Percentiles rank a stretch among this genome's conserved stretches.
These are phyloP conservation scores for Austroboletus niveus DNA, from an alignment of 1,284 basidiomycete genomes.

Conservation along the genomic window DNA sequence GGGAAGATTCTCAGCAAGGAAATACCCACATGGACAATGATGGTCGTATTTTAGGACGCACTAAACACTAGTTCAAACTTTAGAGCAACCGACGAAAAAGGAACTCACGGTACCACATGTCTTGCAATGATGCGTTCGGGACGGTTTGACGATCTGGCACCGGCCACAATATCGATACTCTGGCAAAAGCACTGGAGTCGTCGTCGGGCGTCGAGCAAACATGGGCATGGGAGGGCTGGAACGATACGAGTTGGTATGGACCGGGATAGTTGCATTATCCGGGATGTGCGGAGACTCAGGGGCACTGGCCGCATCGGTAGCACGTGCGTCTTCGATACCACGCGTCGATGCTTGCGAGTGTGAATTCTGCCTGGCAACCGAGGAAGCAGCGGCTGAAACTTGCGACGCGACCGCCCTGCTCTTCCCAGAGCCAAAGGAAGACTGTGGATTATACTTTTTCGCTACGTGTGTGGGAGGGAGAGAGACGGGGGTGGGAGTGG, in stretches of 20 bases:
- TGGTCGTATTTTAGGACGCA: constrained; percentile 64
- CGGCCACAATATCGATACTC: constrained; percentile 50
- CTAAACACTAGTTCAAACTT: constrained; percentile 25
- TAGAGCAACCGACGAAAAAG: neutral
- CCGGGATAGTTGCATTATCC: constrained; percentile 3
- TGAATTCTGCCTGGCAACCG: constrained; percentile 10
- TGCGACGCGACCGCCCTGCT: constrained; percentile 10
- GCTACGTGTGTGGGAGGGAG: constrained; percentile 15
- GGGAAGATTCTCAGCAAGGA: neutral
- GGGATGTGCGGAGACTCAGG: constrained; percentile 11
- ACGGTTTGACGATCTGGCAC: constrained; percentile 55
- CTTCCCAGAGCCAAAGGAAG: constrained; percentile 28
- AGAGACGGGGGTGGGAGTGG: constrained; percentile 14
- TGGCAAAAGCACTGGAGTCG: constrained; percentile 43
- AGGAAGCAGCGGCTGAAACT: constrained; percentile 10
- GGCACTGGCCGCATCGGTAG: constrained; percentile 2
- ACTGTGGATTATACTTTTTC: constrained; percentile 11
- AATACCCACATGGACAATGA: constrained; percentile 51
- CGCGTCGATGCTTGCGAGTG: constrained; percentile 18
- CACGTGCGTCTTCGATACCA: constrained; percentile 19
- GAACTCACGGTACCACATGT: constrained; percentile 51
- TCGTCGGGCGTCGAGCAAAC: constrained; percentile 32
- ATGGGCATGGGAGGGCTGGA: constrained; percentile 5
- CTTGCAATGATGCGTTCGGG: constrained; percentile 61
- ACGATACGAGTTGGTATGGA: constrained; percentile 10